Evolutionary conservation across 768 basidiomycete species (phyloP).

Genomic region (Punctularia strigosozonata): DNA sequence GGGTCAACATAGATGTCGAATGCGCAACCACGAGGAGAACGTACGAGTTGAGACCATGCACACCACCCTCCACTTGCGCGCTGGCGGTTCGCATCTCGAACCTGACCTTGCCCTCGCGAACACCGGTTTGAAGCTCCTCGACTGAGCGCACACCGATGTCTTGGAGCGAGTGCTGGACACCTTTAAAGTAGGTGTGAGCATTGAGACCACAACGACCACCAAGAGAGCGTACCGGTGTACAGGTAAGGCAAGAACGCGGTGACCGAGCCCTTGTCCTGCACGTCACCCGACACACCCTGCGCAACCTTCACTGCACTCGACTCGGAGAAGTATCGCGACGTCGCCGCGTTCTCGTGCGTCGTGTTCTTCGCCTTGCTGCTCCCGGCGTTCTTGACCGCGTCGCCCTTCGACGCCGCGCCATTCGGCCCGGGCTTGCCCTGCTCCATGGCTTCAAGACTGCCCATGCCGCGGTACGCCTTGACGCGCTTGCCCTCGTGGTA

Average conservation of each 20-base stretch:
- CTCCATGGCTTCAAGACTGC: conserved; percentile 89
- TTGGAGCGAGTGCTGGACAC: conserved; percentile 90
- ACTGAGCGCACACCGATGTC: conserved; percentile 78
- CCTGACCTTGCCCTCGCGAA: conserved; percentile 53
- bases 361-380: conserved; percentile 30
- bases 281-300: conserved; percentile 92
- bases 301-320: conserved; percentile 90
- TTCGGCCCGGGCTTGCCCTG: conserved; percentile 42
- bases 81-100: conserved; percentile 93
- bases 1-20: background rate
- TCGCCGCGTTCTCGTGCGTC: conserved; percentile 84
- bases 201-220: no score
- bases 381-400: no score
- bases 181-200: no score
- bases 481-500: conserved; percentile 99
- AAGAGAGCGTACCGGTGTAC: no score
- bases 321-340: conserved; percentile 92
- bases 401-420: conserved; percentile 15
- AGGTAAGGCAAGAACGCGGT: conserved; percentile 87
- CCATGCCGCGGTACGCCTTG: conserved; percentile 99
- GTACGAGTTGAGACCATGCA: conserved; percentile 91
- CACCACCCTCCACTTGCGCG: conserved; percentile 92
- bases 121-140: conserved; percentile 51
- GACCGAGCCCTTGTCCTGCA: conserved; percentile 94
- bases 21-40: conserved; percentile 21